Percentiles rank a stretch among this genome's conserved stretches.
Evolutionary conservation across 1,284 basidiomycete species (phyloP).

Genomic region (Cryptococcus floricola): DNA sequence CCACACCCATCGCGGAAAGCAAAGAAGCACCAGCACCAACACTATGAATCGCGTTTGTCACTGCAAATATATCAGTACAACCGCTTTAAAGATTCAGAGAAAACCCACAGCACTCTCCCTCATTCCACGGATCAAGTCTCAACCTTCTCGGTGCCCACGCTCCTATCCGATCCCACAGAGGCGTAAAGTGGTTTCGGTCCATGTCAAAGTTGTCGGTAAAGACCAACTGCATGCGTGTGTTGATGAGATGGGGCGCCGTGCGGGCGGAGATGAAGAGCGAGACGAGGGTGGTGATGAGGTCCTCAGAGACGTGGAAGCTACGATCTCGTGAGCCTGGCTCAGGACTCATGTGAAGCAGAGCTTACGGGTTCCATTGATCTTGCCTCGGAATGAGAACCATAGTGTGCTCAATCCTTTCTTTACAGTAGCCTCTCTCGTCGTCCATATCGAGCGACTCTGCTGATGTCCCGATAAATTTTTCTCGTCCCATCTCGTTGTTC

Average conservation of each 20-base stretch:
- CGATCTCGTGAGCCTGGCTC: neutral
- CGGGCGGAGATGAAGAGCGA: constrained; percentile 30
- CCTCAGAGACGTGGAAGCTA: constrained; percentile 46
- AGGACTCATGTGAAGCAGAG: neutral
- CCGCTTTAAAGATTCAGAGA: neutral
- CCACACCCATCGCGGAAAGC: constrained; percentile 38
- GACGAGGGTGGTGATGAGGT: constrained; percentile 43
- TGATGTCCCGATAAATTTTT: constrained; percentile 33
- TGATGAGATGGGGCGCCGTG: constrained; percentile 20
- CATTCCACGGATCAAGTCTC: constrained; percentile 35
- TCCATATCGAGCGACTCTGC: constrained; percentile 9
- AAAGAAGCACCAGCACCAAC: constrained; percentile 41
- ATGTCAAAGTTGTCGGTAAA: constrained; percentile 40
- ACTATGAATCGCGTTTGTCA: constrained; percentile 40
- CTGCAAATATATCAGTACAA: constrained; percentile 14
- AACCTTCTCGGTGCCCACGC: constrained; percentile 41
- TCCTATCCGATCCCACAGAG: constrained; percentile 44
- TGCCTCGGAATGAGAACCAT: constrained; percentile 38
- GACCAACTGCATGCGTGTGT: constrained; percentile 36
- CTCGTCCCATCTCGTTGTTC: constrained; percentile 28
- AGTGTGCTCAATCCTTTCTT: constrained; percentile 26
- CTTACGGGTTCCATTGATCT: constrained; percentile 46
- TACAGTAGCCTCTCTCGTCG: constrained; percentile 14
- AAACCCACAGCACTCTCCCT: constrained; percentile 34
- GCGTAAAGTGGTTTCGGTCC: constrained; percentile 39